A percentile compares a stretch with the other conserved stretches of the same genome.
phyloP scores from a whole-genome alignment of 768 basidiomycete genomes.

The Auriscalpium vulgare region DNA sequence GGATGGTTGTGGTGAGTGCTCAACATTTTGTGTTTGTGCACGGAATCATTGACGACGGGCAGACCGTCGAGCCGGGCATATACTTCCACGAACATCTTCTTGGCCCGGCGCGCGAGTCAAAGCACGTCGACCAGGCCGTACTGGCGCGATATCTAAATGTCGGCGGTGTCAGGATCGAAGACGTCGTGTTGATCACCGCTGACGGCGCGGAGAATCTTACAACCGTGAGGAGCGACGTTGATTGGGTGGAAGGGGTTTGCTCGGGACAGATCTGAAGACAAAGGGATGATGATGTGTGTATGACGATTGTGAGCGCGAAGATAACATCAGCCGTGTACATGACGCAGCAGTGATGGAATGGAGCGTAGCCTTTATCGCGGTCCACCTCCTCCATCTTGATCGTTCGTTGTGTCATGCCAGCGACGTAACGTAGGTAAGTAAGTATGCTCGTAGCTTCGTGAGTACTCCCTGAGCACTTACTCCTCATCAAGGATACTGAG shows the following conservation, averaged over 20 bases:
- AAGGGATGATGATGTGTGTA: too few species aligned
- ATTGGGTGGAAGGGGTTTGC: conserved; percentile 78
- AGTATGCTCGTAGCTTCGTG: too few species aligned
- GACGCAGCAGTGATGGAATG: too few species aligned
- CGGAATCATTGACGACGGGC: conserved; percentile 2
- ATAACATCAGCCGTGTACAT: too few species aligned
- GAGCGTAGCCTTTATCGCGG: too few species aligned
- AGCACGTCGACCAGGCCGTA: conserved; percentile 61
- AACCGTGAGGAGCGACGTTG: conserved; percentile 72
- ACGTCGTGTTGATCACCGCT: conserved; percentile 74
- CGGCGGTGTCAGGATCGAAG: conserved; percentile 92
- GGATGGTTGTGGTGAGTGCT: conserved; percentile 78
- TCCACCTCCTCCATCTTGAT: too few species aligned
- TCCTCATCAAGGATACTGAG: too few species aligned
- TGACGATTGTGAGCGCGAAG: too few species aligned
- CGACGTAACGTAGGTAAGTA: too few species aligned
- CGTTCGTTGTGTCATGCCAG: too few species aligned
- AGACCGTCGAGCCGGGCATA: conserved; percentile 89
- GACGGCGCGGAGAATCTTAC: conserved; percentile 81
- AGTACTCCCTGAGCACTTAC: too few species aligned
- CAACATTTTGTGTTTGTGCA: background rate
- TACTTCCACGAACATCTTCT: conserved; percentile 81
- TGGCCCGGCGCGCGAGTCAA: conserved; percentile 51
- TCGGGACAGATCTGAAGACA: conserved; percentile 42
- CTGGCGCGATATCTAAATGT: conserved; percentile 69